phyloP scores from a whole-genome alignment of 129 eudicot genomes.

The Arctium minus region DNA sequence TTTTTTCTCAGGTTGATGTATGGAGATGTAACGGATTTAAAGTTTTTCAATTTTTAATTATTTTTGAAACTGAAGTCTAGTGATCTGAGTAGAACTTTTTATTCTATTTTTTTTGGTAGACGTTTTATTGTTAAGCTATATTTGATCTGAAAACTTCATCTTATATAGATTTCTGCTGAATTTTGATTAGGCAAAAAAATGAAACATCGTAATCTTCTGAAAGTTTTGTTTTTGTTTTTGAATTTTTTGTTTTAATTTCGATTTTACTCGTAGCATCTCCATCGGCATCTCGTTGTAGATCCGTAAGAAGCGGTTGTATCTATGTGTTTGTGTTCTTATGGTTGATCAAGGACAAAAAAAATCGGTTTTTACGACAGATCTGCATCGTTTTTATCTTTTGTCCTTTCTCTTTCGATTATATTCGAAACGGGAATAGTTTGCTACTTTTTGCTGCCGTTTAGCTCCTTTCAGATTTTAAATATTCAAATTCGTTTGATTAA shows the following conservation, averaged over 20 bases:
- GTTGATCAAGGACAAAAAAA: neutral
- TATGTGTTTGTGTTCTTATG: neutral
- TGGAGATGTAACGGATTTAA: neutral
- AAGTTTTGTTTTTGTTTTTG: neutral
- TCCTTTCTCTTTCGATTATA: neutral
- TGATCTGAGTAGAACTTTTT: neutral
- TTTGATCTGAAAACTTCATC: neutral
- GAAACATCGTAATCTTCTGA: neutral
- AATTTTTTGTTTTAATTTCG: neutral
- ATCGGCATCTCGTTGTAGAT: neutral
- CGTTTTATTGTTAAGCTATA: neutral
- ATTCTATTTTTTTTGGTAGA: neutral
- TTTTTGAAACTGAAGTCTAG: neutral
- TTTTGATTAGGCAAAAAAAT: neutral
- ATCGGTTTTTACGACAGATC: constrained; percentile 29
- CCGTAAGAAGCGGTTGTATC: neutral
- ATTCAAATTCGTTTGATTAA: neutral
- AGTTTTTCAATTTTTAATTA: neutral
- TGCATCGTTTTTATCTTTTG: neutral
- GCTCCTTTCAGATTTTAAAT: neutral
- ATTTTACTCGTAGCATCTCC: neutral
- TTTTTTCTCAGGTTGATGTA: neutral
- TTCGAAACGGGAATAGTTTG: neutral
- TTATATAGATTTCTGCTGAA: neutral
- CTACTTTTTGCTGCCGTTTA: neutral